Evolutionary conservation across 345 rosid genomes (phyloP).

Genomic region (Eutrema yunnanense): DNA sequence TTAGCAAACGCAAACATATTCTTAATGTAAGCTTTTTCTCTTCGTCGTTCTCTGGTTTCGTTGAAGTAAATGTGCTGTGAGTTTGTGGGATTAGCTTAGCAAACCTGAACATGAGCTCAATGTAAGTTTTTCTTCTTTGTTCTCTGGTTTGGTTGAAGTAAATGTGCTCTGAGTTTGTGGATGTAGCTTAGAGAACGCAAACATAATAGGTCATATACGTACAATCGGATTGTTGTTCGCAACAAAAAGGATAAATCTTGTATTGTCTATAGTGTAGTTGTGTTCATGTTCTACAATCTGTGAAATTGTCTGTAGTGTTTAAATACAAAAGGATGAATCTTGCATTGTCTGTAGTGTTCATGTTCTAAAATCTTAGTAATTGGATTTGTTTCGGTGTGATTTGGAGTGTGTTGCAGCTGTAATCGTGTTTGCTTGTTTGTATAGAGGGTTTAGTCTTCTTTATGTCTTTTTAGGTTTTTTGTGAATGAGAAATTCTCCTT

Average conservation of each 20-base stretch:
- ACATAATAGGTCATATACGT: background rate
- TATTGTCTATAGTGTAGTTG: background rate
- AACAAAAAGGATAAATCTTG: background rate
- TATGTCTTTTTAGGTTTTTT: background rate
- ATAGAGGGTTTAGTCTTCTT: background rate
- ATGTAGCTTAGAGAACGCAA: background rate
- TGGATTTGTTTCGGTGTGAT: background rate
- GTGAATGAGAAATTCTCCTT: background rate
- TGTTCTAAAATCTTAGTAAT: too few species aligned
- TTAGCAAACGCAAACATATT: conserved; percentile 49
- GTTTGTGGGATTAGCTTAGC: conserved; percentile 1
- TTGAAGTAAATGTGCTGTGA: background rate
- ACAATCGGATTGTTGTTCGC: background rate
- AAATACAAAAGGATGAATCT: background rate
- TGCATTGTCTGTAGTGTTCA: too few species aligned
- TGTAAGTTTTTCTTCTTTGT: conserved; percentile 32
- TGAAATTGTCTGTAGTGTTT: background rate
- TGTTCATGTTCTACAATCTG: background rate
- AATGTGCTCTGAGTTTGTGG: background rate
- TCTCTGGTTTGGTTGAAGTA: background rate
- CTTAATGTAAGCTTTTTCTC: conserved; percentile 49
- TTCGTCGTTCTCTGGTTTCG: background rate
- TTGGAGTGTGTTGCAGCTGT: background rate
- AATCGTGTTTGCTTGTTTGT: background rate
- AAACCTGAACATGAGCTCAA: conserved; percentile 20